Evolutionary conservation across 2,329 filamentous ascomycete genomes (phyloP).

Genomic region (Pseudocercospora cruenta): DNA sequence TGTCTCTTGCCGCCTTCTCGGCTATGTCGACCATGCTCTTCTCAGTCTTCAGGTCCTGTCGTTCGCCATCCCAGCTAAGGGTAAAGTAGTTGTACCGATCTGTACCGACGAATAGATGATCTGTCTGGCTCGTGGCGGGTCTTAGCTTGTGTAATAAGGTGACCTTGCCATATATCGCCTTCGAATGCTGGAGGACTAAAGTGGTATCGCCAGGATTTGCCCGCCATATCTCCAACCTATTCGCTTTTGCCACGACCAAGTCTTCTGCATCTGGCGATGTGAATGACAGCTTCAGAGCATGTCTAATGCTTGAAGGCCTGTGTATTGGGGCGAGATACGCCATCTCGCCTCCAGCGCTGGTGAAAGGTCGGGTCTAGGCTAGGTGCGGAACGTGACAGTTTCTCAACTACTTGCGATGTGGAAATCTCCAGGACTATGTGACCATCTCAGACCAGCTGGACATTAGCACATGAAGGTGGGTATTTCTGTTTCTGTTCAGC

Average conservation of each 20-base stretch:
- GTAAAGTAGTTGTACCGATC: conserved; percentile 91
- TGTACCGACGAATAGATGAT: conserved; percentile 91
- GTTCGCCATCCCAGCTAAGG: conserved; percentile 73
- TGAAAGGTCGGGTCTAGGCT: not conserved
- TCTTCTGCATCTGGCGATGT: conserved; percentile 75
- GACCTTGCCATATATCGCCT: conserved; percentile 80
- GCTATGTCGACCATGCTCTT: conserved; percentile 64
- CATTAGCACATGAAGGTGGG: not conserved
- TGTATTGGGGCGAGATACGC: conserved; percentile 95
- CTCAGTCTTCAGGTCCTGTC: conserved; percentile 58
- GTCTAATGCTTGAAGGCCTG: conserved; percentile 83
- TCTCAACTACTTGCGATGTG: not conserved
- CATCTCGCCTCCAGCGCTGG: conserved; percentile 57
- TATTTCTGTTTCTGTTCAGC: not conserved
- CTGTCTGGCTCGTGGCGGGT: conserved; percentile 72
- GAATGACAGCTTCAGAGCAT: conserved; percentile 81
- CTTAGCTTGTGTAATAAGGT: conserved; percentile 81
- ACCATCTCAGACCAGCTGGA: not conserved
- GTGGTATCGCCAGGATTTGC: conserved; percentile 52
- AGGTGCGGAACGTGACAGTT: not conserved
- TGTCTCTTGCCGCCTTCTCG: conserved; percentile 68
- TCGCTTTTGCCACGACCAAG: conserved; percentile 83
- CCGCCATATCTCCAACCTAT: conserved; percentile 79
- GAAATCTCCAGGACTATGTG: too few species aligned
- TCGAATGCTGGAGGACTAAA: conserved; percentile 68